Conservation (phyloP, 1,139 yeast species). For the Geotrichum australiense region DNA sequence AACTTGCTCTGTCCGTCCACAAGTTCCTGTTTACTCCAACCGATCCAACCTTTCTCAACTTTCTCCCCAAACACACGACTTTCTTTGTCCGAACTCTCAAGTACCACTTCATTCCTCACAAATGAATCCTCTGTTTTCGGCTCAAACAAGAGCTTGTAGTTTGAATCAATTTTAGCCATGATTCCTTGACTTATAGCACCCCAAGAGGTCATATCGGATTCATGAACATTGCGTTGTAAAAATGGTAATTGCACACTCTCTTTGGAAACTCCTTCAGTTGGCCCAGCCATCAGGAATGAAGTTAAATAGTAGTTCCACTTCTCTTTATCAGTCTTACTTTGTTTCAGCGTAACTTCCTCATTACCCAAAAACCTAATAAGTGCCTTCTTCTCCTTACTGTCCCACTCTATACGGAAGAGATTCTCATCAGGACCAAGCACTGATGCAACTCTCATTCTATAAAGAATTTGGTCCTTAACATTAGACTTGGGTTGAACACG, state of each 20-base stretch:
- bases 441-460: slow-evolving; percentile 80
- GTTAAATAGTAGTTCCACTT: slow-evolving; percentile 91
- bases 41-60: slow-evolving; percentile 34
- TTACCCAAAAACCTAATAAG: slow-evolving; percentile 77
- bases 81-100: slow-evolving; percentile 21
- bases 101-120: slow-evolving; percentile 34
- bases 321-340: slow-evolving; percentile 67
- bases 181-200: slow-evolving; percentile 56
- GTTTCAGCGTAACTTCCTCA: slow-evolving; percentile 80
- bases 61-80: slow-evolving; percentile 23
- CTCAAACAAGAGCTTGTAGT: slow-evolving; percentile 77
- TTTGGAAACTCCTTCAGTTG: slow-evolving; percentile 96
- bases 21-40: slow-evolving; percentile 25
- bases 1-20: slow-evolving; percentile 22
- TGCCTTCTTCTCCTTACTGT: slow-evolving; percentile 48
- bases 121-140: slow-evolving; percentile 78
- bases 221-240: slow-evolving; percentile 42
- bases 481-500: slow-evolving; percentile 49
- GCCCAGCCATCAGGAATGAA: slow-evolving; percentile 87
- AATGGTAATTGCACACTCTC: slow-evolving; percentile 69
- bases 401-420: slow-evolving; percentile 79
- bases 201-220: slow-evolving; percentile 22
- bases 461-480: slow-evolving; percentile 81
- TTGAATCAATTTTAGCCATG: slow-evolving; percentile 70
- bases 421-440: slow-evolving; percentile 81